A percentile compares a stretch with the other conserved stretches of the same genome.
Conservation (phyloP, 805 yeast genomes). For the Cyberlindnera maclurae region DNA sequence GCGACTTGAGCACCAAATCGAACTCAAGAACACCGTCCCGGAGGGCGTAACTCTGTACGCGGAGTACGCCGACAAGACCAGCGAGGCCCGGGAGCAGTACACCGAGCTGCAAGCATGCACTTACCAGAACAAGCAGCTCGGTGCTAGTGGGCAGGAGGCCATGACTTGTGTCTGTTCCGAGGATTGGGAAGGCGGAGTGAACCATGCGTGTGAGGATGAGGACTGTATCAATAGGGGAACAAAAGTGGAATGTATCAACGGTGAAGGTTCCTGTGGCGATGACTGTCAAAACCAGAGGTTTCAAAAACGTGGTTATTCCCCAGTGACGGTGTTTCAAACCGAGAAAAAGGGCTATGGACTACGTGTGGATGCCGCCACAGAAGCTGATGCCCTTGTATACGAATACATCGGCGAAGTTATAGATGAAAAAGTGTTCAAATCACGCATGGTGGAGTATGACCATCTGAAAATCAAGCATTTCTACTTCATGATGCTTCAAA, state of each 20-base stretch:
- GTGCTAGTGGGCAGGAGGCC: slow-evolving; percentile 62
- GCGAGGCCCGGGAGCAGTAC: slow-evolving; percentile 61
- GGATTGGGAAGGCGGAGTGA: slow-evolving; percentile 36
- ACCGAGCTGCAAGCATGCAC: slow-evolving; percentile 48
- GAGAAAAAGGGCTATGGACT: slow-evolving; percentile 87
- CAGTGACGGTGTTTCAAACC: slow-evolving; percentile 76
- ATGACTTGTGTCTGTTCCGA: slow-evolving; percentile 89
- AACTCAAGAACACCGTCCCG: slow-evolving; percentile 17
- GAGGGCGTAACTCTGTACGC: slow-evolving; percentile 17
- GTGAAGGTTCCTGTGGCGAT: slow-evolving; percentile 61
- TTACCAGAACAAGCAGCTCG: slow-evolving; percentile 55
- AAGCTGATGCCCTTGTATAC: slow-evolving; percentile 66
- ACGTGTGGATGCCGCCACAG: slow-evolving; percentile 54
- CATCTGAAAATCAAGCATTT: slow-evolving; percentile 66
- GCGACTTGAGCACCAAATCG: slow-evolving; percentile 11
- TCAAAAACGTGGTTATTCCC: slow-evolving; percentile 67
- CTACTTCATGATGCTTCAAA: slow-evolving; percentile 93
- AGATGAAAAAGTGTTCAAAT: slow-evolving; percentile 67
- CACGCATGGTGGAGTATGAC: slow-evolving; percentile 71
- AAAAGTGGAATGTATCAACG: slow-evolving; percentile 82
- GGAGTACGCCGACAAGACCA: slow-evolving; percentile 50
- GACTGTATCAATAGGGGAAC: slow-evolving; percentile 91
- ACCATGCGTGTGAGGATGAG: slow-evolving; percentile 75
- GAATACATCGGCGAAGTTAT: slow-evolving; percentile 95
- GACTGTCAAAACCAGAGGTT: slow-evolving; percentile 85